These are phyloP conservation scores for Cadophora sp. DNA, from an alignment of 2,329 filamentous ascomycete genomes.

Conservation along the genomic window DNA sequence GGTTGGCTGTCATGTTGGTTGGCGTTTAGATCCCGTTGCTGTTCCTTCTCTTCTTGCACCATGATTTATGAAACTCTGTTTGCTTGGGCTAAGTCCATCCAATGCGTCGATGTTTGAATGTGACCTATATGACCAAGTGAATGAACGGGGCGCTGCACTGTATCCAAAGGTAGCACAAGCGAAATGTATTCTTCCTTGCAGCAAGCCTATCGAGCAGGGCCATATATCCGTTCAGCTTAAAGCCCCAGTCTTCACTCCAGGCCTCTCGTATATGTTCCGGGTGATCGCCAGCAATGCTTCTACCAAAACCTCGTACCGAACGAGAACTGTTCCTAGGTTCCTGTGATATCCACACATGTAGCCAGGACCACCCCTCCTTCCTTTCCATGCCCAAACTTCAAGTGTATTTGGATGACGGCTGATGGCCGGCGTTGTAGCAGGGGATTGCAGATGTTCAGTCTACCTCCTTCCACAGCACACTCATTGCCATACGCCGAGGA, in stretches of 20 bases:
- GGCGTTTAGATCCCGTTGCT: constrained; percentile 3
- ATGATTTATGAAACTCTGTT: background rate
- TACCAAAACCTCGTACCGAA: background rate
- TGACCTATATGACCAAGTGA: background rate
- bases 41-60: constrained; percentile 4
- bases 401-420: too few species aligned
- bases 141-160: background rate
- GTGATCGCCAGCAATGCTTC: background rate
- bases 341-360: too few species aligned
- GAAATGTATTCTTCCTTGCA: too few species aligned
- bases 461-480: too few species aligned
- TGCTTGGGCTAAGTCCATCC: background rate
- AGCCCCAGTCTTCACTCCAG: background rate
- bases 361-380: too few species aligned
- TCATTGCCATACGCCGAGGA: background rate
- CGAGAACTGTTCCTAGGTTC: too few species aligned
- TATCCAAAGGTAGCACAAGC: too few species aligned
- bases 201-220: too few species aligned
- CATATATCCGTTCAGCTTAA: background rate
- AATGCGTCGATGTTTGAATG: background rate
- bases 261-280: background rate
- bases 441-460: too few species aligned
- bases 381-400: too few species aligned
- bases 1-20: background rate
- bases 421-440: too few species aligned